These are phyloP conservation scores for Populus trichocarpa DNA, from an alignment of 441 rosid genomes.

Conservation along the genomic window DNA sequence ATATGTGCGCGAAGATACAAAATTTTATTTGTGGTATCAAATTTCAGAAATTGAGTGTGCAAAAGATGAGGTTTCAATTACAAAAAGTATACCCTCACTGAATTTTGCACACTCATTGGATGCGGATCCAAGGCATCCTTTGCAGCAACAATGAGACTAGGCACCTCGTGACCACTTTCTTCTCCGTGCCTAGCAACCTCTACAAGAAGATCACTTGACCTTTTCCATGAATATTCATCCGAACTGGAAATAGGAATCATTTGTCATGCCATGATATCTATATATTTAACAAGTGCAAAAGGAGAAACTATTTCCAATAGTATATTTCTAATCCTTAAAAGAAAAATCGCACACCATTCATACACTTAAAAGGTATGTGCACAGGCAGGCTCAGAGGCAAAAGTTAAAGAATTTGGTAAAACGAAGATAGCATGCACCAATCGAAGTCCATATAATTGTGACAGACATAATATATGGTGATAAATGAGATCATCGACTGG, in stretches of 20 bases:
- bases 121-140: conserved; percentile 80
- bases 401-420: neutral
- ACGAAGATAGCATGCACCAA: neutral
- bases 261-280: conserved; percentile 17
- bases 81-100: conserved; percentile 50
- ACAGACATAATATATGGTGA: neutral
- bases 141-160: conserved; percentile 85
- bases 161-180: conserved; percentile 74
- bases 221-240: conserved; percentile 76
- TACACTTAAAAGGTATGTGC: neutral
- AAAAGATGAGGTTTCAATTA: neutral
- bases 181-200: conserved; percentile 80
- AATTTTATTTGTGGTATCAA: no score
- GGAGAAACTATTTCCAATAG: neutral
- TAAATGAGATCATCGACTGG: neutral
- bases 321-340: neutral
- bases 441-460: neutral
- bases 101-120: conserved; percentile 70
- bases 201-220: conserved; percentile 70
- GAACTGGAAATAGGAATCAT: conserved; percentile 47
- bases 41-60: neutral
- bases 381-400: no score
- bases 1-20: neutral
- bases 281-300: neutral
- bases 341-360: neutral